Evolutionary conservation across 768 basidiomycete genomes (phyloP).

Genomic region (Piloderma croceum): DNA sequence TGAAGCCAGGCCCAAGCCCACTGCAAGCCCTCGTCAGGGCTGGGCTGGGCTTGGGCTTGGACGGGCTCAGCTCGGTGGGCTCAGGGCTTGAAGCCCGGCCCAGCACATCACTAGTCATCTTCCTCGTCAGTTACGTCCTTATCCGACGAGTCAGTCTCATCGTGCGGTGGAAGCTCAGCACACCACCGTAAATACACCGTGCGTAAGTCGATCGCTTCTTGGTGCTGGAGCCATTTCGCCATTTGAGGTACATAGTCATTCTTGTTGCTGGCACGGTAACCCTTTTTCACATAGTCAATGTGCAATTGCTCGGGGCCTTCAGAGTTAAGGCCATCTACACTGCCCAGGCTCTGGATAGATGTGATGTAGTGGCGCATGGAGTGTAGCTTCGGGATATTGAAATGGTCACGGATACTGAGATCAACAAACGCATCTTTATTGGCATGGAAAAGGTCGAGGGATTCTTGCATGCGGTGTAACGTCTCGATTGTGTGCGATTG

Average conservation of each 20-base stretch:
- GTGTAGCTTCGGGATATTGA: conserved; percentile 29
- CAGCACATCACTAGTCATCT: too few species aligned
- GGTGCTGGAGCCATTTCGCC: conserved; percentile 30
- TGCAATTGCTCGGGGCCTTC: conserved; percentile 27
- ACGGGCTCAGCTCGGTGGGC: too few species aligned
- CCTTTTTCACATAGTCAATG: conserved; percentile 36
- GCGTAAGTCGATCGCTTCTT: conserved; percentile 28
- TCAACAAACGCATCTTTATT: conserved; percentile 25
- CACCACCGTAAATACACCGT: conserved; percentile 23
- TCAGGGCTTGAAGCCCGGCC: too few species aligned
- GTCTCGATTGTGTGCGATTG: conserved; percentile 22
- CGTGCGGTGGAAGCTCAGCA: not conserved
- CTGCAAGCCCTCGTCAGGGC: too few species aligned
- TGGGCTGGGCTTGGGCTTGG: too few species aligned
- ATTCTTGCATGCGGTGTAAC: conserved; percentile 19
- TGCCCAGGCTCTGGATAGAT: conserved; percentile 15
- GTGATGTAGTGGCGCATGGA: conserved; percentile 16
- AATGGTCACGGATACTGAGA: conserved; percentile 16
- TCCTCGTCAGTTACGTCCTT: not conserved
- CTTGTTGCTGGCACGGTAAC: conserved; percentile 20
- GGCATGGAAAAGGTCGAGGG: conserved; percentile 22
- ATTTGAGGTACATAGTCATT: conserved; percentile 33
- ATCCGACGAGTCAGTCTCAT: not conserved
- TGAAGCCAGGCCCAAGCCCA: too few species aligned
- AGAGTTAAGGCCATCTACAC: conserved; percentile 20